These are phyloP conservation scores for Onygena corvina DNA, from an alignment of 2,329 filamentous ascomycete genomes.

Conservation along the genomic window DNA sequence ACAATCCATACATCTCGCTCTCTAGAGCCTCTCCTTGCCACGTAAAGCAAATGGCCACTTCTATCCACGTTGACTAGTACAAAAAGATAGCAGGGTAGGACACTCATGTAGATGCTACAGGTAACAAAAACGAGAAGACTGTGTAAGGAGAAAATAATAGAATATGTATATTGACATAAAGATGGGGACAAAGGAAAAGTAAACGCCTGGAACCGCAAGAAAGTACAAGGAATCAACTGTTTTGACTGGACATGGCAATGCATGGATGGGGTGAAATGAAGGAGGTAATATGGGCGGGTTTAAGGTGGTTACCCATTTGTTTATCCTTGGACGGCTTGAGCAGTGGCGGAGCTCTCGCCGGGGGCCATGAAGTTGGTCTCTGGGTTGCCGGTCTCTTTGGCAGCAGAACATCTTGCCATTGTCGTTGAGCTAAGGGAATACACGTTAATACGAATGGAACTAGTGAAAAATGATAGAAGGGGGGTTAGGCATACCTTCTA, in stretches of 20 bases:
- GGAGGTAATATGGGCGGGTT: background rate
- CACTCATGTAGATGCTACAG: slow-evolving; percentile 3
- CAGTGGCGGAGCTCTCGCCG: slow-evolving; percentile 35
- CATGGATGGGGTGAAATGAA: slow-evolving; percentile 5
- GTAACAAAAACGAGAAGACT: background rate
- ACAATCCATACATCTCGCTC: background rate
- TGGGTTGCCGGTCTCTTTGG: slow-evolving; percentile 70
- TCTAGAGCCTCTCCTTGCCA: background rate
- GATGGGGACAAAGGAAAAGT: slow-evolving; percentile 16
- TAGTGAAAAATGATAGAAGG: slow-evolving; percentile 12
- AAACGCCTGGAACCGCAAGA: slow-evolving; percentile 13
- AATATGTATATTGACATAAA: slow-evolving; percentile 17
- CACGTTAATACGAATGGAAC: slow-evolving; percentile 9
- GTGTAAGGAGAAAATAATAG: slow-evolving; percentile 13
- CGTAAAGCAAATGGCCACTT: background rate
- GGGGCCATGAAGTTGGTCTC: slow-evolving; percentile 69
- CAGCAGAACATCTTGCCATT: slow-evolving; percentile 93
- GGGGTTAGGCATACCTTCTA: slow-evolving; percentile 57
- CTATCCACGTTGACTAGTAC: slow-evolving; percentile 2
- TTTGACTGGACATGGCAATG: slow-evolving; percentile 11
- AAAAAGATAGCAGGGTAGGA: slow-evolving; percentile 4
- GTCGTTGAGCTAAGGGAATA: slow-evolving; percentile 63
- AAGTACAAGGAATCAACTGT: slow-evolving; percentile 14
- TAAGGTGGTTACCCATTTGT: slow-evolving; percentile 9
- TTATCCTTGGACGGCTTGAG: slow-evolving; percentile 9